phyloP scores from a whole-genome alignment of 2,329 filamentous ascomycete species.

The Aaosphaeria arxii region DNA sequence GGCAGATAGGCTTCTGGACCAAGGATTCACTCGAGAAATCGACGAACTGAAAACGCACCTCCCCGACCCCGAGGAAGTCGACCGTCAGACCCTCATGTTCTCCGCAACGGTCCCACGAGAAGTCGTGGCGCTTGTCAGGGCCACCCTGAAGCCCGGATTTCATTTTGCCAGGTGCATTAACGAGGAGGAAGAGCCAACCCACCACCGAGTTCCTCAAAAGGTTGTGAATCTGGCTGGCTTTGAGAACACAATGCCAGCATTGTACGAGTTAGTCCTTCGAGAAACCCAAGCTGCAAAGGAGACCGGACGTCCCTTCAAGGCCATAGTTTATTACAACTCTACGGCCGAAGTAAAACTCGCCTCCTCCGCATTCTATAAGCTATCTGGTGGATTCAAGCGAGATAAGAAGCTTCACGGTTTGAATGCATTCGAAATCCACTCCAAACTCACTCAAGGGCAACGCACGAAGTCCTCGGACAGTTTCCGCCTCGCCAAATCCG shows the following conservation, averaged over 20 bases:
- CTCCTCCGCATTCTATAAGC: conserved; percentile 55
- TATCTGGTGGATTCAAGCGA: conserved; percentile 39
- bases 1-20: conserved; percentile 65
- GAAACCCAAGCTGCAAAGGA: conserved; percentile 48
- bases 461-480: conserved; percentile 68
- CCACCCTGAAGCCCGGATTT: conserved; percentile 77
- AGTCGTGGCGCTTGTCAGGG: conserved; percentile 75
- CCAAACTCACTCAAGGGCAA: conserved; percentile 66
- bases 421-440: conserved; percentile 67
- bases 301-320: conserved; percentile 73
- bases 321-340: conserved; percentile 88
- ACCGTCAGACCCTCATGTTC: conserved; percentile 89
- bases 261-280: conserved; percentile 72
- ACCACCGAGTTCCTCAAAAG: conserved; percentile 79
- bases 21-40: conserved; percentile 51
- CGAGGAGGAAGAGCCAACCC: conserved; percentile 78
- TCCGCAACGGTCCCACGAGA: conserved; percentile 87
- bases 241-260: conserved; percentile 71
- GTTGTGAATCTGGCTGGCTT: conserved; percentile 65
- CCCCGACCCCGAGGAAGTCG: conserved; percentile 60
- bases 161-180: conserved; percentile 87
- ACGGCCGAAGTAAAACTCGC: conserved; percentile 70
- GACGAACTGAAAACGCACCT: conserved; percentile 50
- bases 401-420: conserved; percentile 25
- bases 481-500: conserved; percentile 66